A percentile compares a stretch with the other conserved stretches of the same genome.
phyloP scores from a whole-genome alignment of 352 stramenopile genomes.

The Phytophthora pistaciae region DNA sequence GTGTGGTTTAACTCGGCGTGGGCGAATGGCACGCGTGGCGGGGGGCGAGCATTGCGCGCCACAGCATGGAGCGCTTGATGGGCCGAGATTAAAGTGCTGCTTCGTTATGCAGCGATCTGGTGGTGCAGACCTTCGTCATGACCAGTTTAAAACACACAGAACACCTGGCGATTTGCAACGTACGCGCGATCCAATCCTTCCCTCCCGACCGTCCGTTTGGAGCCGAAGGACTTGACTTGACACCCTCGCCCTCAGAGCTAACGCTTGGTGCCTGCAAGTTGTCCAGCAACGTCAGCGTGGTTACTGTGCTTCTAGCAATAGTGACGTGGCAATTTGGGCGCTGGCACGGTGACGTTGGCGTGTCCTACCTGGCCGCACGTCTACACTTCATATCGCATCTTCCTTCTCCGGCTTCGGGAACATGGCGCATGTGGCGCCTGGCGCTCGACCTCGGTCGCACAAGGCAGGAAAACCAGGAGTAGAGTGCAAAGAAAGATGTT shows the following conservation, averaged over 20 bases:
- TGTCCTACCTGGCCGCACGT: constrained; percentile 15
- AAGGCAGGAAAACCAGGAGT: not conserved
- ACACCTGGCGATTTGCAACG: constrained; percentile 15
- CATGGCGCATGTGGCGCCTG: not conserved
- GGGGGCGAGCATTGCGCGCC: not conserved
- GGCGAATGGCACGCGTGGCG: not conserved
- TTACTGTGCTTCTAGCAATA: not conserved
- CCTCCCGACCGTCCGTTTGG: constrained; percentile 24
- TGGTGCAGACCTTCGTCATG: constrained; percentile 4
- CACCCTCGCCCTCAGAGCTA: not conserved
- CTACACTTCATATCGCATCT: constrained; percentile 15
- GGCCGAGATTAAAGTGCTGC: not conserved
- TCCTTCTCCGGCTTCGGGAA: not conserved
- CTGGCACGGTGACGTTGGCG: not conserved
- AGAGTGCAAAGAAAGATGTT: constrained; percentile 23
- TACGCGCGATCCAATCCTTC: constrained; percentile 4
- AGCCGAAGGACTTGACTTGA: not conserved
- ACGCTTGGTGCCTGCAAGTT: not conserved
- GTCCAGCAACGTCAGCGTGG: not conserved
- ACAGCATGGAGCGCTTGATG: constrained; percentile 4
- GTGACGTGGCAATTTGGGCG: not conserved
- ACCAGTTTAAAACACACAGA: constrained; percentile 9
- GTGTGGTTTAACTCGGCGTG: constrained; percentile 20
- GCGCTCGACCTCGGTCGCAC: too few relatives aligned
- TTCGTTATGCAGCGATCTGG: constrained; percentile 3